These are phyloP conservation scores for Hibiscus syriacus DNA, from an alignment of 345 rosid genomes.

Conservation along the genomic window DNA sequence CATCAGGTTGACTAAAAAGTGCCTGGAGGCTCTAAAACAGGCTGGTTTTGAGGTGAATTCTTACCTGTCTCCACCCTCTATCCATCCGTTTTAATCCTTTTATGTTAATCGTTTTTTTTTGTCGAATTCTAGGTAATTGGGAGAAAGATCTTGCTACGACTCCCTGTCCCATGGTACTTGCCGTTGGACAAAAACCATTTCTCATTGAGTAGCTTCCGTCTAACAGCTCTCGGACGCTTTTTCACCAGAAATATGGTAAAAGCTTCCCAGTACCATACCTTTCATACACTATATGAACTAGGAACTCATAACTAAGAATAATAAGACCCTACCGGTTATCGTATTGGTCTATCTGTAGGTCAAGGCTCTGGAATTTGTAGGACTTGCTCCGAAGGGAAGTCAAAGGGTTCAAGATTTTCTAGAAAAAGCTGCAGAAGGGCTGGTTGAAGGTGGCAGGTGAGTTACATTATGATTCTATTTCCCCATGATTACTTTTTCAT, in stretches of 20 bases:
- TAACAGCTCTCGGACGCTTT: slow-evolving; percentile 70
- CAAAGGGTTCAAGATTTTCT: slow-evolving; percentile 78
- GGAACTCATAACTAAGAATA: neutral
- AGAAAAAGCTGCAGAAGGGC: slow-evolving; percentile 93
- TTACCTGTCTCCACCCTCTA: neutral
- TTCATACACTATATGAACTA: neutral
- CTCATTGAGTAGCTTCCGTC: slow-evolving; percentile 74
- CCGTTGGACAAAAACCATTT: slow-evolving; percentile 75
- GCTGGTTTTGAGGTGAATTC: slow-evolving; percentile 84
- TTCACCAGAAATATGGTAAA: slow-evolving; percentile 81
- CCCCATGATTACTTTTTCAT: neutral
- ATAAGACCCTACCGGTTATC: neutral
- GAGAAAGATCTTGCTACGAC: slow-evolving; percentile 69
- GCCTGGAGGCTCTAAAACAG: slow-evolving; percentile 76
- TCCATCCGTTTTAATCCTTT: neutral
- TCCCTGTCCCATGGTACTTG: slow-evolving; percentile 79
- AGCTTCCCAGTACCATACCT: neutral
- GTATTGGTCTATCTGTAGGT: slow-evolving; percentile 36
- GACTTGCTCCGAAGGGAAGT: slow-evolving; percentile 96
- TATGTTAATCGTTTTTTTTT: neutral
- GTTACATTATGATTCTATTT: slow-evolving; percentile 11
- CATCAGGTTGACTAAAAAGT: slow-evolving; percentile 65
- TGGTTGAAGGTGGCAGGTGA: slow-evolving; percentile 91
- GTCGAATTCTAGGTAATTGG: slow-evolving; percentile 53
- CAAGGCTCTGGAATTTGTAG: slow-evolving; percentile 64